Percentiles rank a stretch among this genome's conserved stretches.
Evolutionary conservation across 1,139 yeast genomes (phyloP).

Genomic region (Kazachstania sp.): DNA sequence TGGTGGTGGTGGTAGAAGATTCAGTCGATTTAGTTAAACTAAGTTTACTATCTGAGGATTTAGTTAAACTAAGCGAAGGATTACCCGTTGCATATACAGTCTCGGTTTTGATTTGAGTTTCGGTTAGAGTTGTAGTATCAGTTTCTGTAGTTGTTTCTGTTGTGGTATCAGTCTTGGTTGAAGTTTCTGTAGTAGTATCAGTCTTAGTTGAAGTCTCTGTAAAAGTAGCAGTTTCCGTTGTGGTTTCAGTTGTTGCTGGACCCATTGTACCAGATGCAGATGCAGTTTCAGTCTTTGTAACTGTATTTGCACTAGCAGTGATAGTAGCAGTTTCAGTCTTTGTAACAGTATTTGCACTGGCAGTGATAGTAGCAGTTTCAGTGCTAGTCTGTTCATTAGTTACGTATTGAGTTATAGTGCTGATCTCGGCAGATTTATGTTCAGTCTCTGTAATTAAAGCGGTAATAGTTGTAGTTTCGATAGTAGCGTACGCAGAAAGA

Average conservation of each 20-base stretch:
- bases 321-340: background rate
- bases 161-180: background rate
- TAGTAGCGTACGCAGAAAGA: background rate
- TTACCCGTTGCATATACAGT: background rate
- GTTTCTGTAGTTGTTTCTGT: background rate
- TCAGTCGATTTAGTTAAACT: background rate
- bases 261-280: background rate
- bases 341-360: background rate
- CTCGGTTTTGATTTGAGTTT: background rate
- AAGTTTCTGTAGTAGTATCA: background rate
- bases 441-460: background rate
- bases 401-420: background rate
- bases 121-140: background rate
- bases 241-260: background rate
- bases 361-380: background rate
- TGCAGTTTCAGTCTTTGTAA: background rate
- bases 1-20: background rate
- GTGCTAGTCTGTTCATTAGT: background rate
- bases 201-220: background rate
- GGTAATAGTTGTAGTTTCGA: background rate
- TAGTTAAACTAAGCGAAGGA: background rate
- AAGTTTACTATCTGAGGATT: background rate
- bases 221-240: background rate
- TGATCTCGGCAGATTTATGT: background rate
- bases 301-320: background rate